phyloP scores from a whole-genome alignment of 352 stramenopile species.

The Globisporangium perplexum region DNA sequence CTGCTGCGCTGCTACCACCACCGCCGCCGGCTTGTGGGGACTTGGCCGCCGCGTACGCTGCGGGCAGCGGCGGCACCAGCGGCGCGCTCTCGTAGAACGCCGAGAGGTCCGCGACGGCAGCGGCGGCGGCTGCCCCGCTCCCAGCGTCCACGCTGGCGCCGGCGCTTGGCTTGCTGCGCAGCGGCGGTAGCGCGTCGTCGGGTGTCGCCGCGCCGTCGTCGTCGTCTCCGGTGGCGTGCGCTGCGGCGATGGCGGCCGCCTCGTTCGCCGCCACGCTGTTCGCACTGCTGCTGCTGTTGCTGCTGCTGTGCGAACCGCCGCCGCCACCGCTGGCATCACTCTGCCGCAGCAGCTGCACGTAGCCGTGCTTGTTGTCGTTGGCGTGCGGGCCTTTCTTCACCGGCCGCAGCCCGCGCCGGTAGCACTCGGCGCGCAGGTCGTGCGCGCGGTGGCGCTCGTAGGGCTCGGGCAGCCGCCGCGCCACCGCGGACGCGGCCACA shows the following conservation, averaged over 20 bases:
- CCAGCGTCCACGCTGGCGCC: neutral
- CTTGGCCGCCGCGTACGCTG: constrained; percentile 12
- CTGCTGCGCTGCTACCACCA: too few species aligned
- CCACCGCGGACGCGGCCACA: constrained; percentile 19
- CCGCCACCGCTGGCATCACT: constrained; percentile 26
- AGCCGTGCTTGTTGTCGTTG: constrained; percentile 85
- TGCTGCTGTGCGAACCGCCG: constrained; percentile 11
- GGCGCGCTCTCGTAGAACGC: constrained; percentile 47
- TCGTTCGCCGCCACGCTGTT: neutral
- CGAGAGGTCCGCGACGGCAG: constrained; percentile 30
- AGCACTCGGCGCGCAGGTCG: constrained; percentile 74
- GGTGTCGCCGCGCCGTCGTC: too few species aligned
- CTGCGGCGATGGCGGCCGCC: too few species aligned
- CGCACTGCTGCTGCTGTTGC: neutral
- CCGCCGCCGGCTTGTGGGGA: constrained; percentile 21
- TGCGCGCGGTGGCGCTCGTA: constrained; percentile 75
- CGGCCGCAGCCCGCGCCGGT: constrained; percentile 61
- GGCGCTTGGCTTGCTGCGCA: neutral
- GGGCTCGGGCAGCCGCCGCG: constrained; percentile 46
- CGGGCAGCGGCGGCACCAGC: neutral
- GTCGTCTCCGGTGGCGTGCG: too few species aligned
- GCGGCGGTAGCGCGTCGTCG: too few species aligned
- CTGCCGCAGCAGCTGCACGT: constrained; percentile 65
- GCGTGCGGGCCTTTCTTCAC: constrained; percentile 79
- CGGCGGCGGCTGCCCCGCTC: constrained; percentile 1